Conservation (phyloP, 2,329 filamentous ascomycete genomes). For the Fusarium sp. region DNA sequence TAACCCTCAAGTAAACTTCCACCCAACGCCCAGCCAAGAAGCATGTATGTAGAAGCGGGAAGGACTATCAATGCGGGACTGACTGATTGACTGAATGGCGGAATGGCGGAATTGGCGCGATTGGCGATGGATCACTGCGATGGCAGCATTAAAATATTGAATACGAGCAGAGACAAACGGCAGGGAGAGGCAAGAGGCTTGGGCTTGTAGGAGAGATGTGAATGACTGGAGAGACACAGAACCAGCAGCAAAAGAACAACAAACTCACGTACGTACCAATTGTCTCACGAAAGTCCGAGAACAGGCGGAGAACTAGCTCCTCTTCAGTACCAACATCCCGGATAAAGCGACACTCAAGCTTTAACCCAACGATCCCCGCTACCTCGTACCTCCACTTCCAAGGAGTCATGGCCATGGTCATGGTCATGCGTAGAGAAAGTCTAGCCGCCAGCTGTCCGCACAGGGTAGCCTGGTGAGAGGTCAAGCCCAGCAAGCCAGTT, state of each 20-base stretch:
- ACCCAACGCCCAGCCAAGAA: slow-evolving; percentile 12
- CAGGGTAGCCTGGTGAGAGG: slow-evolving; percentile 18
- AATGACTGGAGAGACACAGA: neutral
- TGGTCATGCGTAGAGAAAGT: slow-evolving; percentile 36
- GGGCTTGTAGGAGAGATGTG: slow-evolving; percentile 1
- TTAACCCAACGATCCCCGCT: slow-evolving; percentile 11
- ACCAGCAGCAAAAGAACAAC: slow-evolving; percentile 7
- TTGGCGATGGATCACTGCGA: slow-evolving; percentile 27
- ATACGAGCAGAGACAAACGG: slow-evolving; percentile 14
- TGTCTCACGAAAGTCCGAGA: neutral
- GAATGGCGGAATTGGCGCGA: slow-evolving; percentile 14
- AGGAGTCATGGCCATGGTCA: slow-evolving; percentile 11
- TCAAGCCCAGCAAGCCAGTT: slow-evolving; percentile 16
- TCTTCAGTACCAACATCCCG: slow-evolving; percentile 2
- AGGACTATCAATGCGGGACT: slow-evolving; percentile 31
- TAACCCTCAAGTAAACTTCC: slow-evolving; percentile 27
- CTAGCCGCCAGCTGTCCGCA: slow-evolving; percentile 29
- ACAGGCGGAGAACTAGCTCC: slow-evolving; percentile 10
- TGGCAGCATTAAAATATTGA: neutral
- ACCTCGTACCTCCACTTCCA: slow-evolving; percentile 26
- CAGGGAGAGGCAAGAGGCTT: slow-evolving; percentile 1
- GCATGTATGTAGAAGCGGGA: slow-evolving; percentile 9
- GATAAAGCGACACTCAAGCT: slow-evolving; percentile 5
- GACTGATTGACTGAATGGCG: slow-evolving; percentile 4
- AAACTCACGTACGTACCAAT: slow-evolving; percentile 1